A percentile compares a stretch with the other conserved stretches of the same genome.
Conservation (phyloP, 352 stramenopile genomes). For the Phytophthora vignae region DNA sequence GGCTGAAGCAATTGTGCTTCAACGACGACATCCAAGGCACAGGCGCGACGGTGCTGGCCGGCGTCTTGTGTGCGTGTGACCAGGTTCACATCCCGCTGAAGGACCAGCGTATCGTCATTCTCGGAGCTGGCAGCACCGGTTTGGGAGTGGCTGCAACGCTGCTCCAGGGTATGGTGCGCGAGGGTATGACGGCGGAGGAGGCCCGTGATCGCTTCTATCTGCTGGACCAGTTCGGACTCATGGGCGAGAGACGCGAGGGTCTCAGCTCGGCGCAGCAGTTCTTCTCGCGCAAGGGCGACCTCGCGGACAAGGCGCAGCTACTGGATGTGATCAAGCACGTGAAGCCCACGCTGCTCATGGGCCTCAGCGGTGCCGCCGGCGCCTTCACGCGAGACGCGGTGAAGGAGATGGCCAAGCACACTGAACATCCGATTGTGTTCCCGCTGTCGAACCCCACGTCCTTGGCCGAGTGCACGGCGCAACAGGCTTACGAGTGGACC, state of each 20-base stretch:
- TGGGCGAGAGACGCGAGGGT: constrained; percentile 52
- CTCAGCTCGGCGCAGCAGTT: constrained; percentile 85
- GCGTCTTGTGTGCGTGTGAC: constrained; percentile 73
- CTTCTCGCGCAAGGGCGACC: constrained; percentile 65
- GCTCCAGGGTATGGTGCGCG: constrained; percentile 92
- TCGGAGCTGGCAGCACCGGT: constrained; percentile 94
- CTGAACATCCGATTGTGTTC: constrained; percentile 95
- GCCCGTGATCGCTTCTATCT: constrained; percentile 80
- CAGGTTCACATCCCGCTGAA: constrained; percentile 82
- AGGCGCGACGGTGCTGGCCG: constrained; percentile 94
- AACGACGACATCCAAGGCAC: constrained; percentile 99
- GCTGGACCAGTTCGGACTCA: constrained; percentile 79
- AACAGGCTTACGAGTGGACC: constrained; percentile 97
- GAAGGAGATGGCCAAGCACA: constrained; percentile 90
- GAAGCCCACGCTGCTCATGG: constrained; percentile 83
- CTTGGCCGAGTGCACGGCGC: constrained; percentile 96
- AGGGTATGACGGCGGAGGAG: constrained; percentile 74
- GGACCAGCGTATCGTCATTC: constrained; percentile 96
- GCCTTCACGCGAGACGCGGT: constrained; percentile 89
- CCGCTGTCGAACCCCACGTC: constrained; percentile 97
- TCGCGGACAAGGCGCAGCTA: constrained; percentile 80
- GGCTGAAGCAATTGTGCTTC: constrained; percentile 94
- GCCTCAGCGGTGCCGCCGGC: constrained; percentile 87
- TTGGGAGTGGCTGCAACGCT: constrained; percentile 93
- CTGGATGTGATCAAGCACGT: constrained; percentile 78